Conservation (phyloP, 441 rosid genomes). For the Erodium moschatum region DNA sequence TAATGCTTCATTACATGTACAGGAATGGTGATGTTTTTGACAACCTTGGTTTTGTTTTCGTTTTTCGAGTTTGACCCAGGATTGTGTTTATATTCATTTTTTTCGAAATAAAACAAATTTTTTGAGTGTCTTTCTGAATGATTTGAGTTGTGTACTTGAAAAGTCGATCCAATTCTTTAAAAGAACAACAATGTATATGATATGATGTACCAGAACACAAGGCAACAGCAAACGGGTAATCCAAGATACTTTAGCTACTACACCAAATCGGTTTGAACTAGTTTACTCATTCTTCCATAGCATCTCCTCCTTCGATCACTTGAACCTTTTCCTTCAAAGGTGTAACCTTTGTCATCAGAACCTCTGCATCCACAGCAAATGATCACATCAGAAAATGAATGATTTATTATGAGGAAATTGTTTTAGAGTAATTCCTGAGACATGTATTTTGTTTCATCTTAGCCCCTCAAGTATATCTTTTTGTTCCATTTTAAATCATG, state of each 20-base stretch:
- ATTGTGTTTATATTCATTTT: not conserved
- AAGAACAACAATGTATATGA: not conserved
- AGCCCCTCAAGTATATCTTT: not conserved
- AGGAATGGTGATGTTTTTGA: too few species aligned
- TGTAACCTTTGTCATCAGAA: conserved; percentile 62
- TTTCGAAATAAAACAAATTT: too few species aligned
- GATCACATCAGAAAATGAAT: not conserved
- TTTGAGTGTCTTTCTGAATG: not conserved
- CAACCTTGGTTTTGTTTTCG: not conserved
- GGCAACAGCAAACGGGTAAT: too few species aligned
- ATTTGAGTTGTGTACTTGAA: too few species aligned
- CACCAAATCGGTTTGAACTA: not conserved
- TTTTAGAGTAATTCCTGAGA: not conserved
- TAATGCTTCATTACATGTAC: too few species aligned
- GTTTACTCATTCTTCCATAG: conserved; percentile 52
- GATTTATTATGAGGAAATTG: not conserved
- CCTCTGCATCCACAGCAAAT: conserved; percentile 39
- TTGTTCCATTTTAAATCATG: not conserved
- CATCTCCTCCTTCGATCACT: conserved; percentile 48
- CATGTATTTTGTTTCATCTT: not conserved
- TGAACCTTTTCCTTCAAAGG: conserved; percentile 54
- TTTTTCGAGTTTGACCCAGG: not conserved
- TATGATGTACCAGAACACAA: too few species aligned
- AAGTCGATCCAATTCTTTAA: not conserved
- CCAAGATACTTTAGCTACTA: not conserved